These are phyloP conservation scores for Colletotrichum brevisporum DNA, from an alignment of 2,329 filamentous ascomycete species.

Conservation along the genomic window DNA sequence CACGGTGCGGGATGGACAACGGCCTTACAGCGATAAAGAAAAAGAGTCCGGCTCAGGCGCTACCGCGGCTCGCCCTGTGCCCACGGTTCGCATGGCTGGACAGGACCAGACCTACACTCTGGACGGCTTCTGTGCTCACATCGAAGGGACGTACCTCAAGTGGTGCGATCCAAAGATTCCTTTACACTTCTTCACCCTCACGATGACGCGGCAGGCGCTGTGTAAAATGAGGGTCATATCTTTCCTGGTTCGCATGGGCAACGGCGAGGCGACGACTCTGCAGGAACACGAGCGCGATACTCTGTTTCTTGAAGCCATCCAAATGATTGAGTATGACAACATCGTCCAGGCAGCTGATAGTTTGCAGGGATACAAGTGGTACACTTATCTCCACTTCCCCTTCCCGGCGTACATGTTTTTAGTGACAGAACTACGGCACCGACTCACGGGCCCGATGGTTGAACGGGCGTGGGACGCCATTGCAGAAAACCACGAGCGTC, in stretches of 20 bases:
- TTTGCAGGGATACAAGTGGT: slow-evolving; percentile 70
- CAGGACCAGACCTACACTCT: slow-evolving; percentile 65
- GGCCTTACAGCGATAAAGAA: slow-evolving; percentile 47
- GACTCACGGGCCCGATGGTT: slow-evolving; percentile 67
- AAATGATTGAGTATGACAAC: slow-evolving; percentile 73
- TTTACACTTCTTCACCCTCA: slow-evolving; percentile 70
- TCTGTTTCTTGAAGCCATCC: slow-evolving; percentile 68
- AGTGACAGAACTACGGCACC: slow-evolving; percentile 67
- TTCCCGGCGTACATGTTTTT: slow-evolving; percentile 74
- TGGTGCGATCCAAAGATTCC: slow-evolving; percentile 72
- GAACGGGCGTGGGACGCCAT: slow-evolving; percentile 73
- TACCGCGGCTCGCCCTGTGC: slow-evolving; percentile 47
- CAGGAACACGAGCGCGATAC: slow-evolving; percentile 64
- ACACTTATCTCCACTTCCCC: slow-evolving; percentile 71
- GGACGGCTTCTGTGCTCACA: slow-evolving; percentile 67
- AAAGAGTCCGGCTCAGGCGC: slow-evolving; percentile 44
- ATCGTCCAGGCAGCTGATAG: slow-evolving; percentile 65
- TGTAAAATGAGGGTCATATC: slow-evolving; percentile 70
- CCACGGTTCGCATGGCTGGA: slow-evolving; percentile 62
- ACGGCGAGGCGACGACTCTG: slow-evolving; percentile 54
- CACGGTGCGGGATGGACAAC: slow-evolving; percentile 52
- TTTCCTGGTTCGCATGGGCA: slow-evolving; percentile 65
- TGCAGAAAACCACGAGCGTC: slow-evolving; percentile 66
- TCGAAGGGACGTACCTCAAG: slow-evolving; percentile 69
- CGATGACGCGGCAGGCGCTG: slow-evolving; percentile 69